phyloP scores from a whole-genome alignment of 768 basidiomycete species.

The Trametes meyenii region DNA sequence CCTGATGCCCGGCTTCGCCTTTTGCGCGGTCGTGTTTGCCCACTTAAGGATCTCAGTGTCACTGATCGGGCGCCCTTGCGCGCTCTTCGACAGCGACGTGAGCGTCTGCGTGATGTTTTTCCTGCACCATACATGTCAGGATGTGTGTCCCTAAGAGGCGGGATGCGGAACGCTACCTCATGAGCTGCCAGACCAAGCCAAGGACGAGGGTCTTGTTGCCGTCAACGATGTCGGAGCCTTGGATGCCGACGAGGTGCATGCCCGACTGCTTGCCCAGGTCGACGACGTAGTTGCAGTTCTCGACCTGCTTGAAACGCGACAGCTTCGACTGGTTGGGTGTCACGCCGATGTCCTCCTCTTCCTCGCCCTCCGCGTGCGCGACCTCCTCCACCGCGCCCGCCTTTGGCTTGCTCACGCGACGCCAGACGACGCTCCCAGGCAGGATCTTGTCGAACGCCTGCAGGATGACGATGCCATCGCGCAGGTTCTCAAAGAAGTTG shows the following conservation, averaged over 20 bases:
- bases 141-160: background rate
- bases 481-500: conserved; percentile 95
- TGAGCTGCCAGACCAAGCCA: conserved; percentile 97
- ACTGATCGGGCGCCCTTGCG: conserved; percentile 79
- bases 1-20: conserved; percentile 56
- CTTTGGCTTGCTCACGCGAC: conserved; percentile 93
- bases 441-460: conserved; percentile 97
- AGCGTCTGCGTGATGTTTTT: conserved; percentile 92
- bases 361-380: conserved; percentile 52
- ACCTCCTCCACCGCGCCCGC: conserved; percentile 48
- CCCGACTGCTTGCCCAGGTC: conserved; percentile 92
- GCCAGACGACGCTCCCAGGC: conserved; percentile 92
- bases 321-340: conserved; percentile 83
- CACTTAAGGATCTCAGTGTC: conserved; percentile 95
- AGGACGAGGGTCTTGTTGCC: conserved; percentile 91
- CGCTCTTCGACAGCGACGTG: conserved; percentile 65
- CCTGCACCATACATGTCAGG: conserved; percentile 38
- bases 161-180: conserved; percentile 61
- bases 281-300: conserved; percentile 96
- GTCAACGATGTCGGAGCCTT: conserved; percentile 97
- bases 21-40: conserved; percentile 90
- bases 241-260: conserved; percentile 96
- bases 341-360: conserved; percentile 80
- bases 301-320: conserved; percentile 95
- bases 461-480: conserved; percentile 87